Percentiles rank a stretch among this genome's conserved stretches.
Evolutionary conservation across 2,329 filamentous ascomycete genomes (phyloP).

Genomic region (Leptographium flavum): DNA sequence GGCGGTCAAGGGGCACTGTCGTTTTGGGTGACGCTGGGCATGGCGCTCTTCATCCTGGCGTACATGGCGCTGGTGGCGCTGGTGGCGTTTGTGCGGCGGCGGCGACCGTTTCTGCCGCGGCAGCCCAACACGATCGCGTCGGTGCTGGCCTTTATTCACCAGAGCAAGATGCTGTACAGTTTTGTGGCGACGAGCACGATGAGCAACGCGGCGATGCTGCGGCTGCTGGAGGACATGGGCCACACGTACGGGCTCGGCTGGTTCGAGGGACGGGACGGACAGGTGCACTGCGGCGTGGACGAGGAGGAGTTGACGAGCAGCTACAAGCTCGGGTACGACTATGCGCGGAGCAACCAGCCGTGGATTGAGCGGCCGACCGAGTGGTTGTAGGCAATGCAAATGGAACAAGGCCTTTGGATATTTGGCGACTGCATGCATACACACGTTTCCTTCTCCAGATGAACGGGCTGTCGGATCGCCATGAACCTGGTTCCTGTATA

Average conservation of each 20-base stretch:
- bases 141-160: conserved; percentile 64
- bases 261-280: conserved; percentile 59
- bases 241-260: conserved; percentile 62
- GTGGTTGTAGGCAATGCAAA: conserved; percentile 24
- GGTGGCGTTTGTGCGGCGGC: conserved; percentile 46
- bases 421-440: too few species aligned
- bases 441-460: too few species aligned
- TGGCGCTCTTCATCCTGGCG: conserved; percentile 49
- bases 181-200: conserved; percentile 58
- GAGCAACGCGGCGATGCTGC: conserved; percentile 45
- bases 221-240: conserved; percentile 33
- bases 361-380: conserved; percentile 27
- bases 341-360: conserved; percentile 33
- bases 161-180: conserved; percentile 64
- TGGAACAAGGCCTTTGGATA: too few species aligned
- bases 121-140: conserved; percentile 68
- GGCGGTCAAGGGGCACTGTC: conserved; percentile 47
- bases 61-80: conserved; percentile 47
- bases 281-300: conserved; percentile 64
- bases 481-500: background rate
- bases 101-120: conserved; percentile 58
- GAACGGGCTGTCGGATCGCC: background rate
- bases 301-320: conserved; percentile 53
- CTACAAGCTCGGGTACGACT: conserved; percentile 50
- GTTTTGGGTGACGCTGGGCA: conserved; percentile 50